Evolutionary conservation across 1,284 basidiomycete species (phyloP).

Genomic region (Sparassis latifolia): DNA sequence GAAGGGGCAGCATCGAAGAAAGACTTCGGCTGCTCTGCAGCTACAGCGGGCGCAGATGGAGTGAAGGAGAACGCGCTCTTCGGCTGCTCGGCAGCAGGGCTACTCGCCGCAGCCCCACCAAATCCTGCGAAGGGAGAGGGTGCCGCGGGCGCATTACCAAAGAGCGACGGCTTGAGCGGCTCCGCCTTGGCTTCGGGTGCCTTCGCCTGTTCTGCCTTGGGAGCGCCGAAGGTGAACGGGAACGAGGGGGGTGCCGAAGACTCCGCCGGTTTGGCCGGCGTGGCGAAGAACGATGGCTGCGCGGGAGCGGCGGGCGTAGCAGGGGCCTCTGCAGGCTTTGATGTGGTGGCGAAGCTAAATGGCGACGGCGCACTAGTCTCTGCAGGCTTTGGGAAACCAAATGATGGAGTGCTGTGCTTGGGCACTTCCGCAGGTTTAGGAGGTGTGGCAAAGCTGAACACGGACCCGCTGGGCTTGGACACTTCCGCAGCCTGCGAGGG

Average conservation of each 20-base stretch:
- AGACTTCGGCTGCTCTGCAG: slow-evolving; percentile 21
- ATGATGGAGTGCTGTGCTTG: background rate
- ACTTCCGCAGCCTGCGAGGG: slow-evolving; percentile 14
- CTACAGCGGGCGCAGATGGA: slow-evolving; percentile 9
- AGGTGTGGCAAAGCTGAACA: slow-evolving; percentile 7
- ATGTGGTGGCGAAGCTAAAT: slow-evolving; percentile 11
- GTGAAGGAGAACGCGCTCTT: slow-evolving; percentile 20
- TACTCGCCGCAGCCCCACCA: slow-evolving; percentile 10
- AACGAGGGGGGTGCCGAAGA: slow-evolving; percentile 10
- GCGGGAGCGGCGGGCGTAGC: background rate
- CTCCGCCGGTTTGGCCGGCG: slow-evolving; percentile 2
- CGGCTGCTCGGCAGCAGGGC: slow-evolving; percentile 15
- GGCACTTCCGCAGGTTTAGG: slow-evolving; percentile 1
- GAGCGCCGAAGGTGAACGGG: slow-evolving; percentile 6
- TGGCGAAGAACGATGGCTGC: slow-evolving; percentile 9
- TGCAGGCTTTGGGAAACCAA: slow-evolving; percentile 1
- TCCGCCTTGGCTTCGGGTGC: slow-evolving; percentile 7
- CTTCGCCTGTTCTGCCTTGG: slow-evolving; percentile 6
- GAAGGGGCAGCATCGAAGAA: slow-evolving; percentile 18
- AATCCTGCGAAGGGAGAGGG: slow-evolving; percentile 13
- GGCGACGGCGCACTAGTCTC: background rate
- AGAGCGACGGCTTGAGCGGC: slow-evolving; percentile 9
- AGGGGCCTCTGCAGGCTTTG: background rate
- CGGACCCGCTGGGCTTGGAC: slow-evolving; percentile 4
- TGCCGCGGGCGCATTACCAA: slow-evolving; percentile 11